A percentile compares a stretch with the other conserved stretches of the same genome.
phyloP scores from a whole-genome alignment of 2,329 filamentous ascomycete species.

The Tolypocladium tropicale region DNA sequence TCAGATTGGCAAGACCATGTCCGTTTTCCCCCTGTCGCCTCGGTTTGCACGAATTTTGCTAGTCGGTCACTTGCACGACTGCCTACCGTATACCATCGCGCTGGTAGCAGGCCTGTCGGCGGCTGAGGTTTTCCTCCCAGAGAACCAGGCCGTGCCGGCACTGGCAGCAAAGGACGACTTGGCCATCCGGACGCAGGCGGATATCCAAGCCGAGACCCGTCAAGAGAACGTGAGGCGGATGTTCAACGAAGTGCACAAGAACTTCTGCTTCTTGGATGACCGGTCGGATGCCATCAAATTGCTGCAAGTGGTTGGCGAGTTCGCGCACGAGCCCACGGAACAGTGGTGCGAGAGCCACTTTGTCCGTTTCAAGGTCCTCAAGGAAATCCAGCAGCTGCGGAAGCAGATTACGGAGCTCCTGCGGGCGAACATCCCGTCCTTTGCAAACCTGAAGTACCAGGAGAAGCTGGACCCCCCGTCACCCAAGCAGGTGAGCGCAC shows the following conservation, averaged over 20 bases:
- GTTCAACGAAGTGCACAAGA: conserved; percentile 63
- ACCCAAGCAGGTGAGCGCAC: conserved; percentile 60
- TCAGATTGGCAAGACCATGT: conserved; percentile 68
- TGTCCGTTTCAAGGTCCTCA: conserved; percentile 76
- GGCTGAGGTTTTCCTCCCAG: conserved; percentile 76
- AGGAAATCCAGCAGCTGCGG: conserved; percentile 75
- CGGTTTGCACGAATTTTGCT: conserved; percentile 88
- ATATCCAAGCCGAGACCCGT: conserved; percentile 61
- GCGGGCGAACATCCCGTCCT: conserved; percentile 60
- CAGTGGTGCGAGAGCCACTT: conserved; percentile 75
- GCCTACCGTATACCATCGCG: conserved; percentile 77
- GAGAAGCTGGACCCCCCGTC: conserved; percentile 50
- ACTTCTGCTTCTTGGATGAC: conserved; percentile 73
- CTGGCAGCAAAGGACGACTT: conserved; percentile 35
- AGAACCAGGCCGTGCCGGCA: conserved; percentile 62
- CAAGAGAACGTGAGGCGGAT: conserved; percentile 51
- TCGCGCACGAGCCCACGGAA: conserved; percentile 62
- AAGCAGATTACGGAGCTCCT: conserved; percentile 76
- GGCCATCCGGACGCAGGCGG: conserved; percentile 50
- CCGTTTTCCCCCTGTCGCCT: conserved; percentile 81
- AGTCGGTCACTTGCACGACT: conserved; percentile 72
- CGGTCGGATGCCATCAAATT: conserved; percentile 83
- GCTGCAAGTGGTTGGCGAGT: conserved; percentile 79
- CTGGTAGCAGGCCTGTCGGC: conserved; percentile 83
- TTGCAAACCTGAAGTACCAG: conserved; percentile 42